Conservation (phyloP, 1,284 basidiomycete species). For the Erythrobasidium hasegawianum region DNA sequence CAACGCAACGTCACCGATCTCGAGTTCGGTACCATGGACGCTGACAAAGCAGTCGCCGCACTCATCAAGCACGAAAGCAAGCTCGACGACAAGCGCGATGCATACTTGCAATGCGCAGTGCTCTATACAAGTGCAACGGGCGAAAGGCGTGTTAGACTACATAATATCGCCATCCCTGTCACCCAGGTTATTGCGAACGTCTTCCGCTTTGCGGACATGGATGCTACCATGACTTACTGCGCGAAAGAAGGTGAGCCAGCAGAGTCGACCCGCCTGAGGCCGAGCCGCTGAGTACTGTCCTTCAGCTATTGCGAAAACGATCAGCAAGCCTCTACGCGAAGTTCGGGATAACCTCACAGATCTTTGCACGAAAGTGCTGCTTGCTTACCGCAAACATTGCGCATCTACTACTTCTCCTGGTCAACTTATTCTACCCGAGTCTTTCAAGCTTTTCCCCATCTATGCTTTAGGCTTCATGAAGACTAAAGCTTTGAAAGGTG, state of each 20-base stretch:
- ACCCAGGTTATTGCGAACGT: conserved; percentile 83
- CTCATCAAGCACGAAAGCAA: conserved; percentile 59
- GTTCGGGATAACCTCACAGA: conserved; percentile 83
- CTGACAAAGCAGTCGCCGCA: conserved; percentile 73
- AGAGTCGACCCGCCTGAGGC: too few relatives aligned
- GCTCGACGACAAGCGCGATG: conserved; percentile 72
- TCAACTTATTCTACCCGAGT: conserved; percentile 93
- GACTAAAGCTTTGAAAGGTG: conserved; percentile 76
- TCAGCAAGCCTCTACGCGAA: conserved; percentile 62
- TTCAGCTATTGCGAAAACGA: conserved; percentile 66
- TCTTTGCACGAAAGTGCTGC: conserved; percentile 73
- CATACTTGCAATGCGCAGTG: conserved; percentile 83
- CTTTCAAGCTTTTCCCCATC: conserved; percentile 81
- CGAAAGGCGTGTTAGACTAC: conserved; percentile 75
- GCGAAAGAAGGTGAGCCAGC: conserved; percentile 68
- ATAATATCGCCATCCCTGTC: conserved; percentile 79
- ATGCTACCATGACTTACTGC: conserved; percentile 70
- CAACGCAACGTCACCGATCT: conserved; percentile 71
- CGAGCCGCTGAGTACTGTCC: too few relatives aligned
- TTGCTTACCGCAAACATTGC: conserved; percentile 87
- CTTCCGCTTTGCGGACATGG: conserved; percentile 89
- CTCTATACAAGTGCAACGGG: conserved; percentile 80
- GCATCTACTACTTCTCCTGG: conserved; percentile 74
- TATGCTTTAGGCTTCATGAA: conserved; percentile 83
- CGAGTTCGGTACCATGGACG: conserved; percentile 73